Evolutionary conservation across 805 yeast species (phyloP).

Genomic region (Wickerhamomyces ciferrii): DNA sequence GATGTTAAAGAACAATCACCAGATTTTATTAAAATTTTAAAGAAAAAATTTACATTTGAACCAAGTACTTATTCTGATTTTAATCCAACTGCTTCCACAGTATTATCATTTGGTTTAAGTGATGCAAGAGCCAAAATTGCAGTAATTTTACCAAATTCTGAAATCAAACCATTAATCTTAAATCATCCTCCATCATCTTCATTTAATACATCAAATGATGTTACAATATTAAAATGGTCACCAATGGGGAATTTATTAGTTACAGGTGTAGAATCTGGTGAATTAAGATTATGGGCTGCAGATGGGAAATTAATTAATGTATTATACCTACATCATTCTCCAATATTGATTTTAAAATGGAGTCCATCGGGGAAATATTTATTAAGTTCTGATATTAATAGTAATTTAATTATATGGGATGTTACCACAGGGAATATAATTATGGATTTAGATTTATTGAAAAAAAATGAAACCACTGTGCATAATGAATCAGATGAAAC

Average conservation of each 20-base stretch:
- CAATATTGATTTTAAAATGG: constrained; percentile 60
- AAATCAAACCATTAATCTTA: constrained; percentile 11
- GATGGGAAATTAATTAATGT: constrained; percentile 62
- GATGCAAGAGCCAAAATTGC: constrained; percentile 42
- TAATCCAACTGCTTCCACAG: constrained; percentile 43
- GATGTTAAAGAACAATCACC: constrained; percentile 11
- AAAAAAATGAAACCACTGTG: constrained; percentile 7
- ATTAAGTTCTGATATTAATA: constrained; percentile 54
- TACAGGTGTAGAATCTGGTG: constrained; percentile 68
- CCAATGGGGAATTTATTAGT: constrained; percentile 56
- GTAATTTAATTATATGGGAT: constrained; percentile 62
- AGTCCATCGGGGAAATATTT: constrained; percentile 47
- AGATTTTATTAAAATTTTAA: constrained; percentile 29
- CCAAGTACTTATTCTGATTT: constrained; percentile 45
- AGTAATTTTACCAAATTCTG: constrained; percentile 25
- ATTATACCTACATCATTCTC: constrained; percentile 44
- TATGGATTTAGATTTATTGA: constrained; percentile 36
- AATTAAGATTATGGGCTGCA: constrained; percentile 70
- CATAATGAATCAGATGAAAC: constrained; percentile 18
- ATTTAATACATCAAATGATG: constrained; percentile 10
- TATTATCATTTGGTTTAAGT: constrained; percentile 51
- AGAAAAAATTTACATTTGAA: constrained; percentile 32
- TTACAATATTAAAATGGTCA: constrained; percentile 52
- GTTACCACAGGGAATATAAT: constrained; percentile 44
- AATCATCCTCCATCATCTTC: constrained; percentile 27